Base-by-base conservation (phyloP, 2,329 filamentous ascomycete genomes). In the Incumbomyces lentus region DNA sequence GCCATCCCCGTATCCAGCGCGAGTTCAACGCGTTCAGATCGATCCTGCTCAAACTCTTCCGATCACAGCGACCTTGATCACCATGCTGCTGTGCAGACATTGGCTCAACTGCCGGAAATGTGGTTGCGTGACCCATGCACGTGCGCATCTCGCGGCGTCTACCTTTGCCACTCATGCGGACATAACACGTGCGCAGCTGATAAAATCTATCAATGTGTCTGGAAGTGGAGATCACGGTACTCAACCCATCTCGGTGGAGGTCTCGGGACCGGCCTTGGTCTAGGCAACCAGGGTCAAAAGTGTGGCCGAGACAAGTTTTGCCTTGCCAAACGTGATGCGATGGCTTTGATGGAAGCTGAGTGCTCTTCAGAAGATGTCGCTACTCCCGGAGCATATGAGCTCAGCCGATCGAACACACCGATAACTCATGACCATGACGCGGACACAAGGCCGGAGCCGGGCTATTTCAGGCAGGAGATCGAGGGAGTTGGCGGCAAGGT, bases 151-250 rank as follows among this genome's bases (percentile, higher is more conserved):
- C 61, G 60, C 0, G 75, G 75, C 3, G 79, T 93, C 39, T 95
- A 86, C 84, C 78, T 95, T 19, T 96, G 89, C 64, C 79, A 84
- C 52, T 80, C 84, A 1, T 95, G 90, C 56, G 87, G 88, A 1
- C 78, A 82, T 51, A 76, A 78, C 46, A 79, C 93, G 44, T 62
- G 62, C 37, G 69, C 68, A 30, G 67, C 67, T 11, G 78, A 82
- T 53, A 75, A 70, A 4, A 76, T 71, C 12, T 81, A 82, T 58
- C 63, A 71, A 36, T 71, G 75, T 3, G 86, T 89, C 46, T 95
- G 89, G 88, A 84, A 79, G 51, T 95, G 89, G 89, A 81, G 89
- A 42, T 86, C 79, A 34, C 79, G 86, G 18, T 95, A 95, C 62
- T 82, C 82, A 32, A 73, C 73, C 13, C 84, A 86, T 54, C 80